phyloP scores from a whole-genome alignment of 2,329 filamentous ascomycete genomes.

The Trichoderma guizhouense region DNA sequence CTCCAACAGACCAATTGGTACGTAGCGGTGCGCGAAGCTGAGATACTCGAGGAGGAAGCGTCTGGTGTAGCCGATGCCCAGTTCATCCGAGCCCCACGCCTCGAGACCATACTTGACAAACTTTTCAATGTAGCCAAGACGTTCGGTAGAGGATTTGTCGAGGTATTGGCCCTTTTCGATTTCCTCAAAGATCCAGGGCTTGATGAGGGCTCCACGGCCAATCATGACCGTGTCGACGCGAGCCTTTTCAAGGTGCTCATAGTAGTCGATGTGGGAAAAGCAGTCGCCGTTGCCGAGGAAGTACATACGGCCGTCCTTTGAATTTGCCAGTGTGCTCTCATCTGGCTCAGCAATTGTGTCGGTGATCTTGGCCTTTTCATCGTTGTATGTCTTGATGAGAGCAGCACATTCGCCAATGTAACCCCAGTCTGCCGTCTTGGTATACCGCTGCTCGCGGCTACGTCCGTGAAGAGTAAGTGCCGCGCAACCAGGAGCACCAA shows the following conservation, averaged over 20 bases:
- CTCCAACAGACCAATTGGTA: conserved; percentile 85
- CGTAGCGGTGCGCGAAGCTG: conserved; percentile 88
- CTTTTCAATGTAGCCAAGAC: conserved; percentile 80
- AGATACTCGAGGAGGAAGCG: conserved; percentile 94
- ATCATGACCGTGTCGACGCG: conserved; percentile 95
- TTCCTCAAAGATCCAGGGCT: conserved; percentile 98
- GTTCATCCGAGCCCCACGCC: conserved; percentile 92
- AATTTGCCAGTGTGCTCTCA: conserved; percentile 65
- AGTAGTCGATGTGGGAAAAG: conserved; percentile 89
- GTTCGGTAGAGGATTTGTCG: conserved; percentile 88
- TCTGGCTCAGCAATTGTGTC: conserved; percentile 82
- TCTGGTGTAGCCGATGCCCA: conserved; percentile 85
- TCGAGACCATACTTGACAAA: conserved; percentile 89
- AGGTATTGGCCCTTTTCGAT: conserved; percentile 89
- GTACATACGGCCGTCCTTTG: conserved; percentile 67
- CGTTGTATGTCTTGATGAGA: conserved; percentile 76
- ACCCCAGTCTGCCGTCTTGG: conserved; percentile 84
- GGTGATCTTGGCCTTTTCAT: conserved; percentile 59
- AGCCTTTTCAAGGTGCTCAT: conserved; percentile 69
- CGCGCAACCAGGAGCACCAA: conserved; percentile 79
- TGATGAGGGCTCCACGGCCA: conserved; percentile 91
- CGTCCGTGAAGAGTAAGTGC: conserved; percentile 95
- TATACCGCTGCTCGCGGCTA: conserved; percentile 92
- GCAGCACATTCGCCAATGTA: conserved; percentile 91
- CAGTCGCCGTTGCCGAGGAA: conserved; percentile 97